These are phyloP conservation scores for Candida ovalis DNA, from an alignment of 805 yeast species.

Conservation along the genomic window DNA sequence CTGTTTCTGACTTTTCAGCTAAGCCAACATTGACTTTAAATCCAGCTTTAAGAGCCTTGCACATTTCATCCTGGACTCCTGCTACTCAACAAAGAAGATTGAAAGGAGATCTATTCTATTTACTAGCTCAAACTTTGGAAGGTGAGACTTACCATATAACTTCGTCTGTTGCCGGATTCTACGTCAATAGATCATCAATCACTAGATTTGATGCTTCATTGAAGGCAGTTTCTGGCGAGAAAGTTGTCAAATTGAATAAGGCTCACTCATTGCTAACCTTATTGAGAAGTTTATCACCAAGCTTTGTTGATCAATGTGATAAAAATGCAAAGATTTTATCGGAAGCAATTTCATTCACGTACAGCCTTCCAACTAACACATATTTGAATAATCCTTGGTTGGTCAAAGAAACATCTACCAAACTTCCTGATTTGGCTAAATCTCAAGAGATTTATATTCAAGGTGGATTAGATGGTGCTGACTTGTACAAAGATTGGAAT, in stretches of 20 bases:
- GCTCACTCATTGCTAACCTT: slow-evolving; percentile 57
- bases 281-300: slow-evolving; percentile 61
- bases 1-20: slow-evolving; percentile 24
- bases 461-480: slow-evolving; percentile 60
- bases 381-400: slow-evolving; percentile 77
- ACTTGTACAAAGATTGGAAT: slow-evolving; percentile 73
- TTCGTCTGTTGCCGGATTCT: slow-evolving; percentile 76
- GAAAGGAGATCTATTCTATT: slow-evolving; percentile 78
- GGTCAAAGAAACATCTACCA: slow-evolving; percentile 29
- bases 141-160: slow-evolving; percentile 77
- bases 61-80: slow-evolving; percentile 82
- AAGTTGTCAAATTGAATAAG: slow-evolving; percentile 30
- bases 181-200: slow-evolving; percentile 63
- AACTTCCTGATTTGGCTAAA: slow-evolving; percentile 53
- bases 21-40: slow-evolving; percentile 31
- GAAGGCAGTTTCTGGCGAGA: slow-evolving; percentile 28
- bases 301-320: slow-evolving; percentile 49
- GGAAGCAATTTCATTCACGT: slow-evolving; percentile 48
- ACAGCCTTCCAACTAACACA: slow-evolving; percentile 56
- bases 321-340: slow-evolving; percentile 45
- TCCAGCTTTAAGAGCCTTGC: slow-evolving; percentile 53
- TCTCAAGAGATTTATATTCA: slow-evolving; percentile 51
- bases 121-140: slow-evolving; percentile 74
- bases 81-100: slow-evolving; percentile 59
- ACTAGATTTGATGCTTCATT: slow-evolving; percentile 67